Percentiles rank a stretch among this genome's conserved stretches.
These are phyloP conservation scores for Gracilaria caudata DNA, from an alignment of 23 red algal genomes.

Conservation along the genomic window DNA sequence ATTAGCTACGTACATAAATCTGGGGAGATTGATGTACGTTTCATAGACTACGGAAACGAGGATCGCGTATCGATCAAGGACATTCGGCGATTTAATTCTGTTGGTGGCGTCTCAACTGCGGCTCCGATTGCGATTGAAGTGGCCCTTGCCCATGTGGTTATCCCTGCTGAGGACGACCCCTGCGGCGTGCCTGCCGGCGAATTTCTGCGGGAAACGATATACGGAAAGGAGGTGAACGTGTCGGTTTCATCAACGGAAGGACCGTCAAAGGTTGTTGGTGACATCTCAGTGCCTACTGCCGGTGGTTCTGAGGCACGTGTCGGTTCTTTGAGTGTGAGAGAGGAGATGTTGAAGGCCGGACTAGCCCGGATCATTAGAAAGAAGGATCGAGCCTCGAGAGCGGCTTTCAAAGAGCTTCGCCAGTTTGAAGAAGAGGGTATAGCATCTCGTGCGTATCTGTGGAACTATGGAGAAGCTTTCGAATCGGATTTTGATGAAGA, in stretches of 20 bases:
- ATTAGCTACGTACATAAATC: constrained; percentile 50
- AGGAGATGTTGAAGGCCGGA: constrained; percentile 72
- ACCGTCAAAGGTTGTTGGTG: constrained; percentile 48
- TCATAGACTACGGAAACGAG: constrained; percentile 87
- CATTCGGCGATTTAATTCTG: constrained; percentile 39
- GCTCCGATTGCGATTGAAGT: constrained; percentile 68
- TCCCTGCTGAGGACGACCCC: constrained; percentile 68
- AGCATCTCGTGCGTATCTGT: constrained; percentile 61
- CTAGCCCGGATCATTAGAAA: constrained; percentile 78
- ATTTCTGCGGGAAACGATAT: constrained; percentile 69
- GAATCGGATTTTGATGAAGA: constrained; percentile 86
- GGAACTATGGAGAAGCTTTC: constrained; percentile 87
- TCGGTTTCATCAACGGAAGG: constrained; percentile 36
- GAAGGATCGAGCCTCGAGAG: constrained; percentile 55
- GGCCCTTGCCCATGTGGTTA: constrained; percentile 59
- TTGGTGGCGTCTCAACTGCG: constrained; percentile 31
- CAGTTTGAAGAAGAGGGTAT: constrained; percentile 76
- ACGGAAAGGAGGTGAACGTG: constrained; percentile 59
- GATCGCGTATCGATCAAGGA: constrained; percentile 64
- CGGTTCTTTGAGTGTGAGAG: constrained; percentile 39
- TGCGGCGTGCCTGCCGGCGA: constrained; percentile 70
- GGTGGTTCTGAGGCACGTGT: constrained; percentile 21
- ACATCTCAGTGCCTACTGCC: constrained; percentile 46
- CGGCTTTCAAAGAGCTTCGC: constrained; percentile 60
- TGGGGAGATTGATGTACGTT: constrained; percentile 63